Evolutionary conservation across 305 asterid species (phyloP).

Genomic region (Nicotiana rustica): DNA sequence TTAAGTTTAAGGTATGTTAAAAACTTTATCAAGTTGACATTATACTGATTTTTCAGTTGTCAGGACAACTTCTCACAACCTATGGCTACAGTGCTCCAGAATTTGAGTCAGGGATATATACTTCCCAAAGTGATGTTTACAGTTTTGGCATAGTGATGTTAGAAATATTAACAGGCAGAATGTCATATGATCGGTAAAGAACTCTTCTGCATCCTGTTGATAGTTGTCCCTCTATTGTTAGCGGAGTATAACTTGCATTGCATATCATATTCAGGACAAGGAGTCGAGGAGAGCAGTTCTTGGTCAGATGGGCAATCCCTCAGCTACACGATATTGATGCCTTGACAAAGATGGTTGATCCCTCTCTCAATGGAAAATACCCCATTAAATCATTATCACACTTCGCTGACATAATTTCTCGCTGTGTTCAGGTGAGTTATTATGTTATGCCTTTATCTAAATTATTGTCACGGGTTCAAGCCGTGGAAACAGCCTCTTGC

Average conservation of each 20-base stretch:
- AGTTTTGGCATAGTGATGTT: constrained; percentile 99
- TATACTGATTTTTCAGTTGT: constrained; percentile 58
- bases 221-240: constrained; percentile 7
- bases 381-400: constrained; percentile 82
- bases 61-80: constrained; percentile 94
- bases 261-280: constrained; percentile 57
- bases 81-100: constrained; percentile 98
- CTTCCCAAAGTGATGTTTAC: constrained; percentile 91
- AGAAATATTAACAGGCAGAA: constrained; percentile 92
- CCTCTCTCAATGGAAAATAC: constrained; percentile 73
- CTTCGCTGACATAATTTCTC: constrained; percentile 91
- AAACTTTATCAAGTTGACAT: constrained; percentile 27
- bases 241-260: constrained; percentile 35
- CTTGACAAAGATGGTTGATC: constrained; percentile 93
- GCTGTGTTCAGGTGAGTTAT: constrained; percentile 82
- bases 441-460: neutral
- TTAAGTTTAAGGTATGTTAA: neutral
- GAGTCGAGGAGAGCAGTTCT: constrained; percentile 83
- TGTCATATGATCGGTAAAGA: constrained; percentile 88
- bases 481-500: no score
- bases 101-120: constrained; percentile 87
- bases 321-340: constrained; percentile 97
- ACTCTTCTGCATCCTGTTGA: constrained; percentile 19
- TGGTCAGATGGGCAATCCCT: constrained; percentile 96
- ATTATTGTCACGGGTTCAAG: neutral